Evolutionary conservation across 2,329 filamentous ascomycete genomes (phyloP), one percentile per base, ranked within the genome.

Genomic region (Akanthomyces dipterigenus): DNA sequence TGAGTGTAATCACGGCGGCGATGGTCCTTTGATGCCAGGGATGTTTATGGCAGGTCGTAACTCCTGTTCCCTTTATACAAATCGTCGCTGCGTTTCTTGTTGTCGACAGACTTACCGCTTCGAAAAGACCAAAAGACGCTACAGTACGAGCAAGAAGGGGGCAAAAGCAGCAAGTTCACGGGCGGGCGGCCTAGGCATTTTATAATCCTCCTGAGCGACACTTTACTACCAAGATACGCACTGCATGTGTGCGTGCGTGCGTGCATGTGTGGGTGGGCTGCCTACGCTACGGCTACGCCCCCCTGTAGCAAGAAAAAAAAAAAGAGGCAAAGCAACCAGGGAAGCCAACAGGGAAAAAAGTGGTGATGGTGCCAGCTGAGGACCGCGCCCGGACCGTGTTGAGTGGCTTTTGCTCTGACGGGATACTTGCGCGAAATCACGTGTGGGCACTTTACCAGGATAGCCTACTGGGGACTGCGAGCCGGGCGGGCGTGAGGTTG

Each of bases 371-470:
- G 20, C 38, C 38, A 20, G 14, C 54, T 45, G 31, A 45, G 45
- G 22, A 18, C 2, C 60, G 60, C 54, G 54, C 38, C n/a, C 38
- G 3, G 48, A 62, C 43, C 57, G 60, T 28, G 60, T 62, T 45
- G 11, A 53, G 60, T 57, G 46, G 43, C 40, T 40, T n/a, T 26
- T 14, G 18, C 26, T 18, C 18, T 14, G 28, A 57, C 55, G n/a
- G n/a, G 55, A 57, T 57, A 57, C 12, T 48, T 8, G n/a, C 55
- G 38, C 60, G 45, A 3, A 28, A 50, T 57, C 60, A 62, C 60
- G 60, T 62, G 59, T 24, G 46, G 34, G 16, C 22, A 38, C 5
- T 22, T 51, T 45, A 56, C 36, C 14, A 40, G 50, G 59, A 36
- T 26, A 9, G 22, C 8, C 31, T 38, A 16, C 31, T 4, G 45